Percentiles rank a stretch among this genome's conserved stretches.
phyloP scores from a whole-genome alignment of 805 yeast species.

The Saccharomycopsis synnaedendra region DNA sequence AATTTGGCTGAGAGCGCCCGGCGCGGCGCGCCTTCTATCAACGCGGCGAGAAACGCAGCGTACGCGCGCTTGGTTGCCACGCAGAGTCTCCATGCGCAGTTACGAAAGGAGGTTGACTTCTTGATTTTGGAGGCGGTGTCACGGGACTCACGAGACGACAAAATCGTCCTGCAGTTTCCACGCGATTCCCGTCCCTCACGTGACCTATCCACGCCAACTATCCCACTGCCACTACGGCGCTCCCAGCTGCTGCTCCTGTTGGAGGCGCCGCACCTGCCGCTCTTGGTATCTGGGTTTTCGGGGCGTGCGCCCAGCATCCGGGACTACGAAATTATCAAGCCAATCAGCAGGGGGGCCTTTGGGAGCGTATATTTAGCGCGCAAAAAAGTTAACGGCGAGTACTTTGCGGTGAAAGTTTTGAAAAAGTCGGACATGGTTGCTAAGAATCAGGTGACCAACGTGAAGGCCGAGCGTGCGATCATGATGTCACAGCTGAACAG shows the following conservation, averaged over 20 bases:
- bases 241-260: slow-evolving; percentile 4
- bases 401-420: slow-evolving; percentile 87
- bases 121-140: slow-evolving; percentile 49
- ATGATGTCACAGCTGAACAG: slow-evolving; percentile 94
- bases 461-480: slow-evolving; percentile 91
- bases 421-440: slow-evolving; percentile 94
- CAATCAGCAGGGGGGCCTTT: slow-evolving; percentile 95
- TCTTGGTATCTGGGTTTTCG: slow-evolving; percentile 56
- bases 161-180: too few species aligned
- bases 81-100: slow-evolving; percentile 60
- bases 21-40: too few species aligned
- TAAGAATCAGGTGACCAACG: slow-evolving; percentile 91
- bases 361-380: slow-evolving; percentile 88
- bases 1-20: slow-evolving; percentile 38
- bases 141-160: too few species aligned
- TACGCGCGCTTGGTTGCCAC: slow-evolving; percentile 37
- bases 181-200: background rate
- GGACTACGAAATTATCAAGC: slow-evolving; percentile 85
- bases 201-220: background rate
- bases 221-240: background rate
- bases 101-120: slow-evolving; percentile 68
- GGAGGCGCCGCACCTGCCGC: slow-evolving; percentile 65
- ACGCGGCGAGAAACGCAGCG: too few species aligned
- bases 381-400: slow-evolving; percentile 80
- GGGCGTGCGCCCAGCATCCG: slow-evolving; percentile 53